phyloP scores from a whole-genome alignment of 805 yeast species.

The Sugiyamaella lignohabitans region DNA sequence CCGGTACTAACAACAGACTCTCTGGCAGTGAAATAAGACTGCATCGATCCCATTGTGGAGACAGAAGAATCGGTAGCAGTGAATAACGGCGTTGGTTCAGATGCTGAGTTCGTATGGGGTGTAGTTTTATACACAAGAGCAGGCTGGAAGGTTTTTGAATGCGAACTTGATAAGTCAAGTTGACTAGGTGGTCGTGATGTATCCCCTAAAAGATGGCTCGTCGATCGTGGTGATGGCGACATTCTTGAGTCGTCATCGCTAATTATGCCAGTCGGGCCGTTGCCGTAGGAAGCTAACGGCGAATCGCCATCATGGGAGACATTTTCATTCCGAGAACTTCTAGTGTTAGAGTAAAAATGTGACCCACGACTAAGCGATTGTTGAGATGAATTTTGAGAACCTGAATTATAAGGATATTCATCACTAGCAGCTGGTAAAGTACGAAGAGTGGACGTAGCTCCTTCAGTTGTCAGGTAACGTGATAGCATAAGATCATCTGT shows the following conservation, averaged over 20 bases:
- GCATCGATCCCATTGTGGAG: background rate
- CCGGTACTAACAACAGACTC: background rate
- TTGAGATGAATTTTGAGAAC: background rate
- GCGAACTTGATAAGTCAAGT: background rate
- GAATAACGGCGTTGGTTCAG: background rate
- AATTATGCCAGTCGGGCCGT: background rate
- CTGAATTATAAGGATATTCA: background rate
- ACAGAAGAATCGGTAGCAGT: background rate
- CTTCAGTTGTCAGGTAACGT: background rate
- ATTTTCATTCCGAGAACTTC: too few species aligned
- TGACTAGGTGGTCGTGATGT: background rate
- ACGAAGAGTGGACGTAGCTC: background rate
- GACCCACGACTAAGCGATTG: background rate
- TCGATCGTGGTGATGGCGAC: background rate
- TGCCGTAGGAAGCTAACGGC: background rate
- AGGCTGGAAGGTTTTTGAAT: too few species aligned
- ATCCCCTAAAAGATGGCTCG: background rate
- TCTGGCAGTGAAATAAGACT: background rate
- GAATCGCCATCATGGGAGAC: too few species aligned
- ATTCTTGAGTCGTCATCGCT: background rate
- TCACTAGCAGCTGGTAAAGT: background rate
- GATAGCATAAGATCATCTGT: background rate
- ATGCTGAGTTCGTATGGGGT: background rate
- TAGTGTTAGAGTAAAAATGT: too few species aligned
- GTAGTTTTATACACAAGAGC: background rate